Conservation (phyloP, 371 early-diverging fungal genomes). For the Neoconidiobolus thromboides region DNA sequence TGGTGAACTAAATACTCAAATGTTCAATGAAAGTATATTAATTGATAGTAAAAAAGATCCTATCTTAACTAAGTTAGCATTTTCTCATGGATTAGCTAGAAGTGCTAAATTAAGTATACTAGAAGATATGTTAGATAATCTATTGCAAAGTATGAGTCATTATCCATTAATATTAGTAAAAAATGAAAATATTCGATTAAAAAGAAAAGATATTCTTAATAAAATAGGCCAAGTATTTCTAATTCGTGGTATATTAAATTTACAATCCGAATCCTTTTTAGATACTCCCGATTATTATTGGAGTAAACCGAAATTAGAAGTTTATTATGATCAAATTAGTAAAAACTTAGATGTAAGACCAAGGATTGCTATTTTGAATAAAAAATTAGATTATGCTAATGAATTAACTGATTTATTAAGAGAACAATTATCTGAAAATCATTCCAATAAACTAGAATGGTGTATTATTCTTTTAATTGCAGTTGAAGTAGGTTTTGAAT, state of each 20-base stretch:
- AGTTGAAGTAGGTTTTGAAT: constrained; percentile 5
- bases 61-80: constrained; percentile 1
- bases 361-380: constrained; percentile 3
- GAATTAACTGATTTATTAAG: constrained; percentile 1
- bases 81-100: constrained; percentile 3
- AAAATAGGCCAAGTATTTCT: constrained; percentile 4
- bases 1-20: not conserved
- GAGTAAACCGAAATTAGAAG: not conserved
- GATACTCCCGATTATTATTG: constrained; percentile 7
- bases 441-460: constrained; percentile 3
- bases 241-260: constrained; percentile 1
- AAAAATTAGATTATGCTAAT: constrained; percentile 6
- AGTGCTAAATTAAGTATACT: constrained; percentile 2
- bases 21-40: not conserved
- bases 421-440: constrained; percentile 2
- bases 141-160: constrained; percentile 1
- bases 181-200: not conserved
- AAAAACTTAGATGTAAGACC: constrained; percentile 4
- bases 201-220: not conserved
- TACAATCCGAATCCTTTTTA: constrained; percentile 5
- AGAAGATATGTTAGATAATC: not conserved
- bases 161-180: not conserved
- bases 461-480: constrained; percentile 2
- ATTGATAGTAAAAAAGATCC: not conserved
- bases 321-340: not conserved